Evolutionary conservation across 2,329 filamentous ascomycete species (phyloP).

Genomic region (Cercospora beticola): DNA sequence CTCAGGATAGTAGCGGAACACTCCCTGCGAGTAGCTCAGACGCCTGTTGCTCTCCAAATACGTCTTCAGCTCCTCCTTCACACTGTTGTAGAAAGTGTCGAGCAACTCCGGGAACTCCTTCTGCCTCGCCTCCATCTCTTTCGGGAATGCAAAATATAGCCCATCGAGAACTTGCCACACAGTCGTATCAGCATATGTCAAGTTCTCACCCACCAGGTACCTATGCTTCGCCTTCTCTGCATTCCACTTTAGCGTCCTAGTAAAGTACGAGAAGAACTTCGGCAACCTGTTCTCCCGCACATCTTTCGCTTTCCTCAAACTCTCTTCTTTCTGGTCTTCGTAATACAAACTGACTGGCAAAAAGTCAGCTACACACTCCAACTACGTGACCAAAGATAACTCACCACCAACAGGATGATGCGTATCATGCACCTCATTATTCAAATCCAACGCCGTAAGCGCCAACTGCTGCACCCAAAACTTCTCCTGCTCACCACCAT

Average conservation of each 20-base stretch:
- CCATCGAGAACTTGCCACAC: conserved; percentile 65
- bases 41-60: conserved; percentile 68
- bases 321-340: conserved; percentile 72
- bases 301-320: conserved; percentile 56
- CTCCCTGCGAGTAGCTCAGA: conserved; percentile 60
- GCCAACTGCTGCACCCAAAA: conserved; percentile 63
- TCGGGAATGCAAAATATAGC: conserved; percentile 67
- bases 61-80: conserved; percentile 64
- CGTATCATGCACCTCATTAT: conserved; percentile 70
- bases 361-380: background rate
- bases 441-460: conserved; percentile 70
- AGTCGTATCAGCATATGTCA: conserved; percentile 73
- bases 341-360: conserved; percentile 53
- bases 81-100: conserved; percentile 57
- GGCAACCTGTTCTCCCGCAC: conserved; percentile 65
- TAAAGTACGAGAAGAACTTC: conserved; percentile 71
- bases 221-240: conserved; percentile 56
- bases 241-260: conserved; percentile 62
- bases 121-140: conserved; percentile 58
- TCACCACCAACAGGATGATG: conserved; percentile 61
- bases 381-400: background rate
- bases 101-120: conserved; percentile 63
- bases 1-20: conserved; percentile 73
- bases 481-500: conserved; percentile 46
- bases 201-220: conserved; percentile 63